Percentiles rank a stretch among this genome's conserved stretches.
Conservation (phyloP, 2,329 filamentous ascomycete genomes). For the Sporothrix inflata region DNA sequence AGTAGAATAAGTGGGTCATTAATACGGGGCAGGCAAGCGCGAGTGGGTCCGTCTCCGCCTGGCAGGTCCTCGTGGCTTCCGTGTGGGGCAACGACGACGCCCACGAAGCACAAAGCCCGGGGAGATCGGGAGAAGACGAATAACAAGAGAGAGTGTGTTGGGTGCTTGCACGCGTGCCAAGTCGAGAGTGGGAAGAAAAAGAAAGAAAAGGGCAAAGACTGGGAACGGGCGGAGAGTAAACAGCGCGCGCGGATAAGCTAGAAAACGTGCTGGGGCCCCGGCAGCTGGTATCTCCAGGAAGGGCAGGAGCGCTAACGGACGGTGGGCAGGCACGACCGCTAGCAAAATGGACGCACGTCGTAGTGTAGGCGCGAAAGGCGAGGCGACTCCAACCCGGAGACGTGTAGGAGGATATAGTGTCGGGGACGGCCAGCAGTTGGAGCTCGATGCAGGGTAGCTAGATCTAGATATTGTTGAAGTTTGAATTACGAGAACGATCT, state of each 20-base stretch:
- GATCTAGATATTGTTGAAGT: neutral
- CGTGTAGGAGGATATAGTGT: neutral
- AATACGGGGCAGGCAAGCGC: neutral
- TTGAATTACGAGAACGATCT: neutral
- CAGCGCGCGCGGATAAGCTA: too few relatives aligned
- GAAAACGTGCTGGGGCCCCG: neutral
- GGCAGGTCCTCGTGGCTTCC: neutral
- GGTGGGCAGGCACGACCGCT: too few relatives aligned
- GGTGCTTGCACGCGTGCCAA: slow-evolving; percentile 14
- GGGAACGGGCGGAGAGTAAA: neutral
- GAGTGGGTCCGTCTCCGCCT: neutral
- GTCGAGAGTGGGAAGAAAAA: neutral
- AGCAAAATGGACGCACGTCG: too few relatives aligned
- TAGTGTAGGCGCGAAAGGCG: neutral
- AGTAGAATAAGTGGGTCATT: neutral
- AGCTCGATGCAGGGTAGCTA: too few relatives aligned
- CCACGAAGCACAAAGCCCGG: neutral
- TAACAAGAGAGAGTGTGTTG: neutral
- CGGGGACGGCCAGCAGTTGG: slow-evolving; percentile 4
- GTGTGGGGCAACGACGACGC: neutral
- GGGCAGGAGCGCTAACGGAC: neutral
- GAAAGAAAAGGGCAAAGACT: neutral
- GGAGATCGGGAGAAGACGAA: neutral
- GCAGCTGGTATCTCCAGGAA: neutral
- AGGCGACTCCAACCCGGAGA: slow-evolving; percentile 3